Percentiles rank a stretch among this genome's conserved stretches.
Conservation (phyloP, 169 alveolate genomes). For the Plasmodium gonderi region DNA sequence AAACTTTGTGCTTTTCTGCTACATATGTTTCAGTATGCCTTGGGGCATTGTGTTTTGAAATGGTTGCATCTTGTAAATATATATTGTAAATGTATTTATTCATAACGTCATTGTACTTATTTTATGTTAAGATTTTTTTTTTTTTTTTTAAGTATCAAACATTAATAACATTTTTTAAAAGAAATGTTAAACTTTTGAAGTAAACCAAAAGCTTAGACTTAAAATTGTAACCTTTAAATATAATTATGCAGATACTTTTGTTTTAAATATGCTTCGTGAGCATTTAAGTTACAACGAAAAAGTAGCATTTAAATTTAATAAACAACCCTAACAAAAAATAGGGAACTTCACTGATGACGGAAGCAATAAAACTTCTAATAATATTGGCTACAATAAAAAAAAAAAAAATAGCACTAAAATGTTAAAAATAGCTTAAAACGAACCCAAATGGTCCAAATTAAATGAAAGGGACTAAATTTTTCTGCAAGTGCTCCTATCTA, state of each 20-base stretch:
- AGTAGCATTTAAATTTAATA: not conserved
- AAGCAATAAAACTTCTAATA: not conserved
- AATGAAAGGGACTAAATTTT: not conserved
- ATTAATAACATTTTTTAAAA: not conserved
- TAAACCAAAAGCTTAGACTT: not conserved
- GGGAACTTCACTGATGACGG: not conserved
- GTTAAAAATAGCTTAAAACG: not conserved
- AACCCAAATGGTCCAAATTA: not conserved
- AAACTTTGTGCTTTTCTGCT: not conserved
- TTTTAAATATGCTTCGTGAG: not conserved
- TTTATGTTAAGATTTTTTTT: not conserved
- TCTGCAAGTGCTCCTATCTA: not conserved
- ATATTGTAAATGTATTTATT: not conserved
- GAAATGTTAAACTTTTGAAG: constrained; percentile 15
- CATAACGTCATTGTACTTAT: not conserved
- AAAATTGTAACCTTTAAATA: not conserved
- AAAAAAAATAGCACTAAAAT: not conserved
- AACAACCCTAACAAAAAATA: not conserved
- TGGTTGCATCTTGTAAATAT: not conserved
- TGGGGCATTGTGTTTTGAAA: not conserved
- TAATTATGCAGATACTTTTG: not conserved
- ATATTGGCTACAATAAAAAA: not conserved
- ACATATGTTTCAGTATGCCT: not conserved
- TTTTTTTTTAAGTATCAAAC: constrained; percentile 4
- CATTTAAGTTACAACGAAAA: not conserved